A percentile compares a stretch with the other conserved stretches of the same genome.
Evolutionary conservation across 441 rosid genomes (phyloP).

Genomic region (Populus hybrid): DNA sequence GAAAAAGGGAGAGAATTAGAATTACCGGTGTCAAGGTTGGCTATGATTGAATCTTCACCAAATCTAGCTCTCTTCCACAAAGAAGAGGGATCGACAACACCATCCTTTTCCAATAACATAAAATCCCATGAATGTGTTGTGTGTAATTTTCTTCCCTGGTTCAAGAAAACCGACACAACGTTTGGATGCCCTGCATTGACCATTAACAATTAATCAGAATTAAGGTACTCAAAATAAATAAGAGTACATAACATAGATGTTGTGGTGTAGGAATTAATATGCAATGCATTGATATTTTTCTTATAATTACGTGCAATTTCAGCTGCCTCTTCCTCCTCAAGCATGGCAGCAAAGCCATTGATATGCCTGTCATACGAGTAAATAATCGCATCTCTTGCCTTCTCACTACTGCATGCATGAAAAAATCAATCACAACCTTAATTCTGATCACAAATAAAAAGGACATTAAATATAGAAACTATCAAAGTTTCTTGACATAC

Average conservation of each 20-base stretch:
- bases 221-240: not conserved
- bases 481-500: not conserved
- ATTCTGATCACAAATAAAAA: not conserved
- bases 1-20: not conserved
- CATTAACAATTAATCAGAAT: not conserved
- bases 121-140: slow-evolving; percentile 73
- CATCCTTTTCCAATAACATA: slow-evolving; percentile 42
- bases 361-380: slow-evolving; percentile 50
- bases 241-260: too few relatives aligned
- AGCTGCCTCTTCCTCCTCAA: slow-evolving; percentile 52
- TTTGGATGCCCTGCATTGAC: slow-evolving; percentile 44
- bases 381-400: slow-evolving; percentile 47
- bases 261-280: not conserved
- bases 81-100: slow-evolving; percentile 22
- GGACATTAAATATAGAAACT: not conserved
- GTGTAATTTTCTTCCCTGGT: slow-evolving; percentile 40
- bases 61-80: slow-evolving; percentile 45
- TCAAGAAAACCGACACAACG: slow-evolving; percentile 47
- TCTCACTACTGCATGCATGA: slow-evolving; percentile 29
- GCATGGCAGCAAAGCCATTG: slow-evolving; percentile 60
- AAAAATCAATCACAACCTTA: not conserved
- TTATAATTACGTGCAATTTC: slow-evolving; percentile 42
- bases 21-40: slow-evolving; percentile 60
- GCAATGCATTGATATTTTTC: not conserved
- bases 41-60: slow-evolving; percentile 61